Percentiles rank a stretch among this genome's conserved stretches.
These are phyloP conservation scores for Diaporthe humulicola DNA, from an alignment of 2,329 filamentous ascomycete genomes.

Conservation along the genomic window DNA sequence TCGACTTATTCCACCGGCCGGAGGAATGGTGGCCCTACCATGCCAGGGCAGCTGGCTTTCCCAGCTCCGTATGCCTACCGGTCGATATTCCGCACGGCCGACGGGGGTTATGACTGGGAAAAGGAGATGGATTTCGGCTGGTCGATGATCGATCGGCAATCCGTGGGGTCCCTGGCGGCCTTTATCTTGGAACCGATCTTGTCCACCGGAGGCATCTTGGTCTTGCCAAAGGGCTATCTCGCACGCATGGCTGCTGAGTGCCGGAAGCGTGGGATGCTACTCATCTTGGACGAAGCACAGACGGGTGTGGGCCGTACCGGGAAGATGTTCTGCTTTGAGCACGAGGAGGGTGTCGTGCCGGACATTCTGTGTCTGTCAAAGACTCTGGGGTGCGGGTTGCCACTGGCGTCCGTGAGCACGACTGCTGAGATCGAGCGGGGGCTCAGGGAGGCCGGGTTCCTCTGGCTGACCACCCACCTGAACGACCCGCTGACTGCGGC, in stretches of 20 bases:
- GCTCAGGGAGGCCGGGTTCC: slow-evolving; percentile 58
- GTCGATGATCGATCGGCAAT: slow-evolving; percentile 70
- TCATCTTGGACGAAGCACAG: slow-evolving; percentile 73
- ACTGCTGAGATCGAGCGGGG: slow-evolving; percentile 60
- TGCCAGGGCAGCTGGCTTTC: slow-evolving; percentile 70
- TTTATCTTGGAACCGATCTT: slow-evolving; percentile 74
- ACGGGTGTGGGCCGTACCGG: slow-evolving; percentile 69
- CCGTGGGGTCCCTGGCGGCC: slow-evolving; percentile 71
- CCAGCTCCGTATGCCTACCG: slow-evolving; percentile 73
- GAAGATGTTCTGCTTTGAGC: slow-evolving; percentile 70
- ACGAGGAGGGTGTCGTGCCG: slow-evolving; percentile 61
- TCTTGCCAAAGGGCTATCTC: slow-evolving; percentile 68
- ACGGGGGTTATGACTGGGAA: slow-evolving; percentile 75
- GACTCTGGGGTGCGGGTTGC: slow-evolving; percentile 66
- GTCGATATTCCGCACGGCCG: slow-evolving; percentile 68
- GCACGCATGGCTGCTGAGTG: slow-evolving; percentile 64
- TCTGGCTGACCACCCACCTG: slow-evolving; percentile 66
- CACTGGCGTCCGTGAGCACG: slow-evolving; percentile 63
- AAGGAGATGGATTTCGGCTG: slow-evolving; percentile 74
- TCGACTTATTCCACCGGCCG: slow-evolving; percentile 68
- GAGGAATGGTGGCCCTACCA: slow-evolving; percentile 56
- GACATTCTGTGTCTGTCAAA: slow-evolving; percentile 67
- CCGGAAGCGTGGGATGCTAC: slow-evolving; percentile 65
- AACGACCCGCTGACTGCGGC: slow-evolving; percentile 68
- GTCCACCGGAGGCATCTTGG: slow-evolving; percentile 68